Evolutionary conservation across 2,329 filamentous ascomycete genomes (phyloP).

Genomic region (Lasiodiplodia hormozganensis): DNA sequence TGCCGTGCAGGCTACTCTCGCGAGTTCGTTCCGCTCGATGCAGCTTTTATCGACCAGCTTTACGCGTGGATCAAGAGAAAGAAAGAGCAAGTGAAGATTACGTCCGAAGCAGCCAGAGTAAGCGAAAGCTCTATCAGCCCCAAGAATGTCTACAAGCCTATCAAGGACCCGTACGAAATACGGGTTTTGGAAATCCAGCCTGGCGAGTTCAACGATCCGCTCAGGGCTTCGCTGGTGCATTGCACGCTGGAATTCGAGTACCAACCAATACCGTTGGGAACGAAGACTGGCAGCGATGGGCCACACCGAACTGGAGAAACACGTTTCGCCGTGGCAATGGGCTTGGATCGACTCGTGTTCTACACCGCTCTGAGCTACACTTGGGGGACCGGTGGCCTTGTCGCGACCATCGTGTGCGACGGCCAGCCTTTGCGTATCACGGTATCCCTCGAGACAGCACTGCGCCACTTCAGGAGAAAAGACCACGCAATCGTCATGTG

Average conservation of each 20-base stretch:
- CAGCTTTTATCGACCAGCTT: too few species aligned
- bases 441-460: neutral
- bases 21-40: too few species aligned
- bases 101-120: too few species aligned
- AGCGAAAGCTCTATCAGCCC: too few species aligned
- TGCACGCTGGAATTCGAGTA: slow-evolving; percentile 37
- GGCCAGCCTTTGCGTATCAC: neutral
- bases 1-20: too few species aligned
- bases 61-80: too few species aligned
- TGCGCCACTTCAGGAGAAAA: slow-evolving; percentile 1
- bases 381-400: slow-evolving; percentile 36
- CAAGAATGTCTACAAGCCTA: neutral
- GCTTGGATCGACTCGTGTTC: slow-evolving; percentile 32
- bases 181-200: slow-evolving; percentile 36
- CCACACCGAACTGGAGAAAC: slow-evolving; percentile 30
- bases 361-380: slow-evolving; percentile 38
- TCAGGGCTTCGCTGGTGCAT: slow-evolving; percentile 33
- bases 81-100: too few species aligned
- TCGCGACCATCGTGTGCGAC: slow-evolving; percentile 31
- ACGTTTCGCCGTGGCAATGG: slow-evolving; percentile 35
- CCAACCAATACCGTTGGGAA: neutral
- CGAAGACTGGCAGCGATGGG: slow-evolving; percentile 1
- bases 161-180: slow-evolving; percentile 31
- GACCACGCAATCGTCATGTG: slow-evolving; percentile 22
- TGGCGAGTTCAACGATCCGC: slow-evolving; percentile 25